Base-by-base conservation (phyloP, 345 rosid species). In the Gynandropsis gynandra region DNA sequence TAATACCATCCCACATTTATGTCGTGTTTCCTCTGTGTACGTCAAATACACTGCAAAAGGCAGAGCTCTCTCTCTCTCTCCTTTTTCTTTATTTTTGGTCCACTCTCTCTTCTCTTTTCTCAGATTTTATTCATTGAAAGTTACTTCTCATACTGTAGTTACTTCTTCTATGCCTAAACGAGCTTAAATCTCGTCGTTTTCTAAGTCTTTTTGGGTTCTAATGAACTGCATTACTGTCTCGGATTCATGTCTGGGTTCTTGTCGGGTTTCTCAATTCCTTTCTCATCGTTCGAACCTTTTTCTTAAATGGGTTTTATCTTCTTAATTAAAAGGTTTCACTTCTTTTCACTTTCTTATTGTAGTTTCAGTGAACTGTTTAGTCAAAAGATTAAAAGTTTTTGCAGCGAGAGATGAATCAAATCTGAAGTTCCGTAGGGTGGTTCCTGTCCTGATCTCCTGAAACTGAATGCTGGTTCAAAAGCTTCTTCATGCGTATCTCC, bases 361-460 rank as follows among this genome's bases (percentile, higher is more conserved):
- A 52, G 54, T 35, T 65, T 59, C 51, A 59, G 52, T 66, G 51
- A 8, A 52, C 47, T 53, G 29, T 64, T 27, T 54, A 7, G 32
- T 58, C 47, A 15, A 14, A n/a, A 34, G 37, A 39, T 50, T 47
- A n/a, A 2, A 52, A 44, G 31, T 20, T 46, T 46, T 29, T 51
- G n/a, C 9, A 56, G 27, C 33, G 7, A 12, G 16, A 14, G 45
- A 58, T 40, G 6, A 58, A 10, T 10, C 52, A 17, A 47, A 47
- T 54, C 65, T 66, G 35, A 33, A 32, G 10, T 47, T 33, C 46
- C 31, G 11, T 10, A 1, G 10, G 16, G 10, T 24, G 37, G 18
- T 5, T 34, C 5, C 17, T 62, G 32, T 34, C 5, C 17, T 62
- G 32, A 61, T 55, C 67, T 40, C 27, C 47, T 60, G 39, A 4